A percentile compares a stretch with the other conserved stretches of the same genome.
These are phyloP conservation scores for Solanum chmielewskii DNA, from an alignment of 257 asterid species.

Conservation along the genomic window DNA sequence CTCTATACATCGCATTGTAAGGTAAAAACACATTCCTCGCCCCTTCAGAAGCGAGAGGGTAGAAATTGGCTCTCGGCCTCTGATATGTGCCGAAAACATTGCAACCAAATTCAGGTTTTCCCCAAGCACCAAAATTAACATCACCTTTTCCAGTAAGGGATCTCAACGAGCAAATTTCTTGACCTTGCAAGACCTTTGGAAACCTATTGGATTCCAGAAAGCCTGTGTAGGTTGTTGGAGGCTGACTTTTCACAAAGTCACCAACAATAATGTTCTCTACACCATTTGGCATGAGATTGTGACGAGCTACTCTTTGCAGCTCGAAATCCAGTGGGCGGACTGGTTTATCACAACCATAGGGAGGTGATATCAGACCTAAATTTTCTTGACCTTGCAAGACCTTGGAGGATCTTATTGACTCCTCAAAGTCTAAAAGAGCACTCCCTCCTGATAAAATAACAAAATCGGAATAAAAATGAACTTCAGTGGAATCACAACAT, in stretches of 20 bases:
- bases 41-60: conserved; percentile 89
- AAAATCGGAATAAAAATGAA: neutral
- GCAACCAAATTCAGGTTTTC: conserved; percentile 46
- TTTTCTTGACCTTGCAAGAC: conserved; percentile 99
- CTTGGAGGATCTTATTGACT: conserved; percentile 82
- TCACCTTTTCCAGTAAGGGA: conserved; percentile 56
- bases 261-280: conserved; percentile 35
- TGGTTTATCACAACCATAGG: conserved; percentile 48
- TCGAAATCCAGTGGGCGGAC: conserved; percentile 61
- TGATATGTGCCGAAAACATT: conserved; percentile 27
- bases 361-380: conserved; percentile 53
- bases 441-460: conserved; percentile 38
- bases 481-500: neutral
- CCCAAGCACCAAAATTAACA: conserved; percentile 38
- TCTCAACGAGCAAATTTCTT: conserved; percentile 88
- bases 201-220: conserved; percentile 84
- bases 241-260: conserved; percentile 44
- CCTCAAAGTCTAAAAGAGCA: conserved; percentile 85
- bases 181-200: conserved; percentile 99
- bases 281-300: conserved; percentile 32
- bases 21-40: conserved; percentile 47
- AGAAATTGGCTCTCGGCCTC: conserved; percentile 39
- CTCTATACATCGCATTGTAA: conserved; percentile 33
- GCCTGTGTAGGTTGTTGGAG: conserved; percentile 61
- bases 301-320: conserved; percentile 30